phyloP scores from a whole-genome alignment of 108 stramenopile genomes.

The Skeletonema tropicum region DNA sequence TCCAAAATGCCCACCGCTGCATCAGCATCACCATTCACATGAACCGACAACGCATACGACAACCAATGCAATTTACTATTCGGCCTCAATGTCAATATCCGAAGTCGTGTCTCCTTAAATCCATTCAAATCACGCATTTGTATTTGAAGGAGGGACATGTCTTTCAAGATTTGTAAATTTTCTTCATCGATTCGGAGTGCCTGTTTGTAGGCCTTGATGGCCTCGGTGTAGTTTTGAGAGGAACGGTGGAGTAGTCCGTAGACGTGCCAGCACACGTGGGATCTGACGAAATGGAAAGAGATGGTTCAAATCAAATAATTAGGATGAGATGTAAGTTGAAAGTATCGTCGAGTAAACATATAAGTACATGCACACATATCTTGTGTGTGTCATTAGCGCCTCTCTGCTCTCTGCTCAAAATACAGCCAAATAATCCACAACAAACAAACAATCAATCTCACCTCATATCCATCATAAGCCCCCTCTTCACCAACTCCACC shows the following conservation, averaged over 20 bases:
- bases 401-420: too few species aligned
- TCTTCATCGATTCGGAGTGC: slow-evolving; percentile 92
- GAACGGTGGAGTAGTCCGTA: slow-evolving; percentile 94
- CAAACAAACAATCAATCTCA: slow-evolving; percentile 32
- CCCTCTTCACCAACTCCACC: slow-evolving; percentile 90
- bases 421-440: background rate
- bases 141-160: slow-evolving; percentile 89
- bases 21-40: slow-evolving; percentile 78
- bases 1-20: slow-evolving; percentile 91
- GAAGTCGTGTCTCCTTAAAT: slow-evolving; percentile 87
- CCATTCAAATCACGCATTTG: slow-evolving; percentile 95
- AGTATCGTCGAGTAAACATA: background rate
- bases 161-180: slow-evolving; percentile 95
- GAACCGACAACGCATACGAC: slow-evolving; percentile 91
- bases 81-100: slow-evolving; percentile 80
- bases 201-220: slow-evolving; percentile 98
- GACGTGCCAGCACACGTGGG: slow-evolving; percentile 99
- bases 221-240: slow-evolving; percentile 95
- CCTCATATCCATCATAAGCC: slow-evolving; percentile 92
- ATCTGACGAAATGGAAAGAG: slow-evolving; percentile 48
- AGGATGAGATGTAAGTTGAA: background rate
- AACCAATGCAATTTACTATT: slow-evolving; percentile 94
- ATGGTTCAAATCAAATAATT: background rate
- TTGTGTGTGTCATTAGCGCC: background rate
- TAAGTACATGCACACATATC: background rate